Conservation (phyloP, 1,139 yeast species). For the Wickerhamomyces sp. region DNA sequence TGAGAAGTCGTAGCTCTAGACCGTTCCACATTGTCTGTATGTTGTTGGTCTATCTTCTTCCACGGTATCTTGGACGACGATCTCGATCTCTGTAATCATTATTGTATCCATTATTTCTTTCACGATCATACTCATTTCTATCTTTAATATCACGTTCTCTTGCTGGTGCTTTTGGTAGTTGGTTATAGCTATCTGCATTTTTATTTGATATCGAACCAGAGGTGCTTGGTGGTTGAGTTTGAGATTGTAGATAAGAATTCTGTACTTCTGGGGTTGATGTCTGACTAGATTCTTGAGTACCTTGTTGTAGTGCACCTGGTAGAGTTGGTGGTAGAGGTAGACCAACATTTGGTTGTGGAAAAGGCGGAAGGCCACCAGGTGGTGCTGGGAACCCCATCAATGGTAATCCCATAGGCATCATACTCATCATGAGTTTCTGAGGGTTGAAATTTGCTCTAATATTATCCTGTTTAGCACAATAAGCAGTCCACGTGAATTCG, state of each 20-base stretch:
- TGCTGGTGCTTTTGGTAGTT: constrained; percentile 19
- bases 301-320: constrained; percentile 5
- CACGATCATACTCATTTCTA: constrained; percentile 12
- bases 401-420: constrained; percentile 32
- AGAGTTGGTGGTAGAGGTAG: constrained; percentile 10
- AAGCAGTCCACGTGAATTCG: constrained; percentile 93
- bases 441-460: constrained; percentile 74
- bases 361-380: constrained; percentile 3
- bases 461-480: constrained; percentile 83
- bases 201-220: constrained; percentile 2
- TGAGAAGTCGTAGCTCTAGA: no score
- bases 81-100: constrained; percentile 14
- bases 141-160: constrained; percentile 15
- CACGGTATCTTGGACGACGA: constrained; percentile 8
- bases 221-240: constrained; percentile 7
- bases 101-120: constrained; percentile 2
- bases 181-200: constrained; percentile 1
- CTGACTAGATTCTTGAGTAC: background rate
- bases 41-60: constrained; percentile 1
- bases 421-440: constrained; percentile 38
- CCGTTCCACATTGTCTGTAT: no score
- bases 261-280: no score
- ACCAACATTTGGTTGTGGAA: constrained; percentile 12
- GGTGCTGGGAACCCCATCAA: constrained; percentile 25
- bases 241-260: constrained; percentile 1